phyloP scores from a whole-genome alignment of 495 filamentous ascomycete species.

The Daldinia vernicosa region DNA sequence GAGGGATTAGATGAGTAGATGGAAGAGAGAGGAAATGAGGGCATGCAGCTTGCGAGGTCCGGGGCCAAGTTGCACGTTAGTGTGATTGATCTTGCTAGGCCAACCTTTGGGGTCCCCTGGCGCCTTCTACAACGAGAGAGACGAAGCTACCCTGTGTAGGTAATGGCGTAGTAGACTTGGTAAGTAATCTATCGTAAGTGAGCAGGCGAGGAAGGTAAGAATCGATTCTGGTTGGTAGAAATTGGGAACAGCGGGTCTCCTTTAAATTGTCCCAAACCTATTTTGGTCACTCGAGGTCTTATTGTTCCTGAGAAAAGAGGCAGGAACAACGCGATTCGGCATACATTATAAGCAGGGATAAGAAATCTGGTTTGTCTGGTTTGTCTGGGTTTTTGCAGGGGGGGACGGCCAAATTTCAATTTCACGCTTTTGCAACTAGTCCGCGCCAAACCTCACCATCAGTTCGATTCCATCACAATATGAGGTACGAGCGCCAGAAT shows the following conservation, averaged over 20 bases:
- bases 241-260: constrained; percentile 31
- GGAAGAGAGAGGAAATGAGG: constrained; percentile 32
- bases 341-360: constrained; percentile 32
- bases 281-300: constrained; percentile 32
- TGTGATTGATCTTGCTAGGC: constrained; percentile 39
- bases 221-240: constrained; percentile 30
- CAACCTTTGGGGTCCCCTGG: constrained; percentile 38
- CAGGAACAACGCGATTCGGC: constrained; percentile 40
- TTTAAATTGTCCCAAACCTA: constrained; percentile 41
- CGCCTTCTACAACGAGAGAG: constrained; percentile 32
- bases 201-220: constrained; percentile 19
- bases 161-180: constrained; percentile 4
- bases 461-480: not conserved
- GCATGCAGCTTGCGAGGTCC: constrained; percentile 9
- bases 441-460: constrained; percentile 6
- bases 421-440: constrained; percentile 14
- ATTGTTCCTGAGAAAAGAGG: constrained; percentile 36
- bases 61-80: constrained; percentile 33
- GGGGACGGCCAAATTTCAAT: constrained; percentile 27
- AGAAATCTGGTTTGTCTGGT: constrained; percentile 36
- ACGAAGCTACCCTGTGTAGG: constrained; percentile 27
- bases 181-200: constrained; percentile 22
- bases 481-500: not conserved
- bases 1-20: constrained; percentile 34
- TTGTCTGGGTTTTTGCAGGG: constrained; percentile 37